Conservation (phyloP, 2,329 filamentous ascomycete genomes). For the Alternaria triticimaculans region DNA sequence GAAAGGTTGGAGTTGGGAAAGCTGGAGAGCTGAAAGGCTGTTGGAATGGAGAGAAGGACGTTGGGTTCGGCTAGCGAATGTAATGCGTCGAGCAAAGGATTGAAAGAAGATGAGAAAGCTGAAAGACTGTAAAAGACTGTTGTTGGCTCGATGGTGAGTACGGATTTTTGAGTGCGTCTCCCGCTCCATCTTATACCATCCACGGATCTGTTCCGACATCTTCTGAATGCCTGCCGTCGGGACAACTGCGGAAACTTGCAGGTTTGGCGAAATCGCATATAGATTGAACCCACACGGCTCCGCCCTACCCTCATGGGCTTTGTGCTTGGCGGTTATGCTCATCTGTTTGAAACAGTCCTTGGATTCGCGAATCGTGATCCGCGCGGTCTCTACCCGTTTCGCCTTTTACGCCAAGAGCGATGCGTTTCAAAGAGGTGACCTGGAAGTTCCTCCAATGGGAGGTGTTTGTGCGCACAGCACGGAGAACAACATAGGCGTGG, state of each 20-base stretch:
- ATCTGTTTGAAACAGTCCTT: conserved; percentile 28
- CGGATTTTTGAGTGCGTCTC: conserved; percentile 9
- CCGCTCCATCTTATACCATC: conserved; percentile 19
- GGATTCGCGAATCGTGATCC: conserved; percentile 16
- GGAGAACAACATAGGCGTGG: not conserved
- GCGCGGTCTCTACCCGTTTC: conserved; percentile 3
- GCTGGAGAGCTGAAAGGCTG: conserved; percentile 5
- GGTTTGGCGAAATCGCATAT: conserved; percentile 2
- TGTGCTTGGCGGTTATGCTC: conserved; percentile 8
- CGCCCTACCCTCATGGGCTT: conserved; percentile 2
- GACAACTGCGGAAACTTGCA: not conserved
- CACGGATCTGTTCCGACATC: not conserved
- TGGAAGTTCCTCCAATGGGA: conserved; percentile 5
- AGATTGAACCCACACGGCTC: conserved; percentile 10
- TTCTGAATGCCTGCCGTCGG: not conserved
- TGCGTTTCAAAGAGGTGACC: conserved; percentile 12
- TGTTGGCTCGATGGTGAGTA: conserved; percentile 28
- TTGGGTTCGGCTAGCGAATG: conserved; percentile 25
- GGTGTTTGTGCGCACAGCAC: not conserved
- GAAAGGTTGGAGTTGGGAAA: conserved; percentile 11
- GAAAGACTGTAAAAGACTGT: conserved; percentile 17
- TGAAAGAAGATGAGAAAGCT: conserved; percentile 11
- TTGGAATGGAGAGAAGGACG: conserved; percentile 19
- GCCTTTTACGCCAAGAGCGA: conserved; percentile 3
- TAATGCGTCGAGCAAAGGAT: conserved; percentile 30